Conservation (phyloP, 176 grass and related monocot genomes). For the Carex cristatella region DNA sequence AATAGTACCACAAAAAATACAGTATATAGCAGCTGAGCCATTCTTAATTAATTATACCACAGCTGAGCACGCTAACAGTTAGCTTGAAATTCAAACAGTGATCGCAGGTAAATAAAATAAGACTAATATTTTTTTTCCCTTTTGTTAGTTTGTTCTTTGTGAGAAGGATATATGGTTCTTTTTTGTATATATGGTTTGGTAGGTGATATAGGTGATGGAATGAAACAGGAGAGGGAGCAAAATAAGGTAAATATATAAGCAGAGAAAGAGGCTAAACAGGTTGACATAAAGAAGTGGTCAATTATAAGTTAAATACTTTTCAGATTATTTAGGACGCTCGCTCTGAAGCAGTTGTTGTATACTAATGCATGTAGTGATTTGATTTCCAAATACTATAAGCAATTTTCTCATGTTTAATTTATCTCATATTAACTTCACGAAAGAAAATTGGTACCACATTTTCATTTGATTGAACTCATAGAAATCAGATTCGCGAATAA, state of each 20-base stretch:
- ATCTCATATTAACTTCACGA: not conserved
- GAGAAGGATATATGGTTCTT: not conserved
- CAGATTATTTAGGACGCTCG: not conserved
- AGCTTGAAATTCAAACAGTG: not conserved
- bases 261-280: not conserved
- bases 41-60: not conserved
- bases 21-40: slow-evolving; percentile 7
- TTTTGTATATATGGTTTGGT: not conserved
- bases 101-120: not conserved
- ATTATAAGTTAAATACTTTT: not conserved
- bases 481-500: no score
- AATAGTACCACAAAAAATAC: slow-evolving; percentile 2
- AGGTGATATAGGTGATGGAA: not conserved
- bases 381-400: no score
- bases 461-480: no score
- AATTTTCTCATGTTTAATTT: not conserved
- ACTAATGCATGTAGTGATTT: not conserved
- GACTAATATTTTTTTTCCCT: not conserved
- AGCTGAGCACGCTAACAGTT: not conserved
- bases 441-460: no score
- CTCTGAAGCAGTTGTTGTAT: not conserved
- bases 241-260: not conserved
- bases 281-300: not conserved
- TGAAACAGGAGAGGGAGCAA: not conserved
- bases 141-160: not conserved